Evolutionary conservation across 2,329 filamentous ascomycete genomes (phyloP), one percentile per base, ranked within the genome.

Genomic region (Colletotrichum liaoningense): DNA sequence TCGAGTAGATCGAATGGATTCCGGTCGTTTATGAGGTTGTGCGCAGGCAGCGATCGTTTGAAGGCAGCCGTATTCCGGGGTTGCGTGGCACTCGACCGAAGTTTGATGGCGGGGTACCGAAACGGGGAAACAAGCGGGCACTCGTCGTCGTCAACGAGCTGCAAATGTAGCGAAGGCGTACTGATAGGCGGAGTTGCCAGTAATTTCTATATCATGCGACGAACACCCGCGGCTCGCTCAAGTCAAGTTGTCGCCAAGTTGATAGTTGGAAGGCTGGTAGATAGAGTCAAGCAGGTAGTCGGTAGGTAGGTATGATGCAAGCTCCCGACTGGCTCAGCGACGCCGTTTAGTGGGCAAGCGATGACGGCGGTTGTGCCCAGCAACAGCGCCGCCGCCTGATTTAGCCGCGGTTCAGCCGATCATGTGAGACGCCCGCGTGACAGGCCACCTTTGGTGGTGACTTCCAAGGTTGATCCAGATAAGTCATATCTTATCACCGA

Each of bases 91-190:
- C 67, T 67, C 69, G 38, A 46, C 63, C 63, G 57, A 74, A 68
- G 72, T 74, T 74, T 74, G 72, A 74, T 74, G 72, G 72, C 69
- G 72, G 72, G 72, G 72, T 74, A 63, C 72, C 67, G 63, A 74
- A 67, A 74, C 63, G 54, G 63, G 63, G 52, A 72, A 59, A 54
- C 68, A 68, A 68, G 58, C 70, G 63, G 67, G 62, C 60, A 71
- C 67, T 42, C 52, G 66, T 33, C 62, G 67, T 73, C 62, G 22
- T 70, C 60, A 71, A 54, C 67, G 38, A 42, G 30, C 49, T 60
- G 67, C 33, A 35, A 62, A 59, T 26, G 19, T 38, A 38, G 49
- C 33, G n/a, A 56, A 49, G 16, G 19, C 28, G 28, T 66, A n/a
- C 26, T 42, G 49, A 14, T 12, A 42, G 55, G 57, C 28, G 22